phyloP scores from a whole-genome alignment of 176 grass and related monocot species.

The Triticum aestivum region DNA sequence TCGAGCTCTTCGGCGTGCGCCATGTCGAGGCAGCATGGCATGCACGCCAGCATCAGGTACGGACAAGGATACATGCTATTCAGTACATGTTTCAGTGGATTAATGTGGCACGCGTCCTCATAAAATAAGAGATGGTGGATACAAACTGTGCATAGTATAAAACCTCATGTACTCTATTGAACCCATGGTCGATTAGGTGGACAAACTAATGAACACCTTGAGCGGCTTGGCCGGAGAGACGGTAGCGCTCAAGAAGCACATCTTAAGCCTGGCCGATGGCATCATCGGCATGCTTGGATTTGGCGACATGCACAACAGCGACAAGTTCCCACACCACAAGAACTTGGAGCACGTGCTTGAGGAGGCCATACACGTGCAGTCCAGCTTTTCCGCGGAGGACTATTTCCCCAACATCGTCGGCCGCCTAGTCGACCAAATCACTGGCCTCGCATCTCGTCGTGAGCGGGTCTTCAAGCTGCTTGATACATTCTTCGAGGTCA shows the following conservation, averaged over 20 bases:
- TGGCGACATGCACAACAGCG: neutral
- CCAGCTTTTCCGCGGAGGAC: neutral
- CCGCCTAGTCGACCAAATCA: neutral
- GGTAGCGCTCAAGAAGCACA: neutral
- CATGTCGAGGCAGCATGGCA: slow-evolving; percentile 34
- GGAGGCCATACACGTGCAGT: neutral
- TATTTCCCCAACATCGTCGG: neutral
- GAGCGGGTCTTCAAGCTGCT: too few species aligned
- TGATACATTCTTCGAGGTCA: too few species aligned
- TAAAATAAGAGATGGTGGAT: too few species aligned
- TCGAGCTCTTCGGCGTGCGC: slow-evolving; percentile 46
- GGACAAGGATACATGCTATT: too few species aligned
- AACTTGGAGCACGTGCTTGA: neutral
- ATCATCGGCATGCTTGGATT: slow-evolving; percentile 28
- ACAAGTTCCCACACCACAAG: neutral
- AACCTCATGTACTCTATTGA: neutral
- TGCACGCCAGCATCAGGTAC: neutral
- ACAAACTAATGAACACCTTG: neutral
- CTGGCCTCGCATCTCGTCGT: too few species aligned
- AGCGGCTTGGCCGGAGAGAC: neutral
- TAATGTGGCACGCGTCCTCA: too few species aligned
- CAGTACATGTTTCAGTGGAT: too few species aligned
- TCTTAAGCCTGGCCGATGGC: slow-evolving; percentile 11
- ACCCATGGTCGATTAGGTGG: neutral
- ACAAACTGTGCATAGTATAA: too few species aligned